Conservation (phyloP, 2,329 filamentous ascomycete species). For the Scytalidium sp. region DNA sequence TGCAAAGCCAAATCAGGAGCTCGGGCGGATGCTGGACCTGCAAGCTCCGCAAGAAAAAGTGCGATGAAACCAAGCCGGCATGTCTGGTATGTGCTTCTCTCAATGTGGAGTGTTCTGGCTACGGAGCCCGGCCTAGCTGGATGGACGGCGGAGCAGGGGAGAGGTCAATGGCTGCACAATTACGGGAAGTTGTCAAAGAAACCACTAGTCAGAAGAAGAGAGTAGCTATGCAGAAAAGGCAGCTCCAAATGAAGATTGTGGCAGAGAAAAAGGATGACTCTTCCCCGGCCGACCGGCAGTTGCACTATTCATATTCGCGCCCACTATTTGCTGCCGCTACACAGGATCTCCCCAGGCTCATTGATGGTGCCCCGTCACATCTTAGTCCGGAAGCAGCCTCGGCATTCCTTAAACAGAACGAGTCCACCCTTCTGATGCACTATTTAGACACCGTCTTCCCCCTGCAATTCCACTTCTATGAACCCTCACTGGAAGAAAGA, state of each 20-base stretch:
- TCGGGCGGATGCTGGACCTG: slow-evolving; percentile 57
- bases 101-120: slow-evolving; percentile 52
- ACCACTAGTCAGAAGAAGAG: slow-evolving; percentile 36
- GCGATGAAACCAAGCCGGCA: slow-evolving; percentile 56
- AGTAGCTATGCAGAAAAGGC: slow-evolving; percentile 3
- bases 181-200: slow-evolving; percentile 54
- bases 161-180: slow-evolving; percentile 45
- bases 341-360: not conserved
- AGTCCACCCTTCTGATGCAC: slow-evolving; percentile 43
- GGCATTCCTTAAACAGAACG: not conserved
- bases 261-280: not conserved
- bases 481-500: slow-evolving; percentile 48
- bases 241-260: not conserved
- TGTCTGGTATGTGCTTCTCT: slow-evolving; percentile 59
- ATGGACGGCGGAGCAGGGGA: slow-evolving; percentile 24
- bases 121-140: slow-evolving; percentile 29
- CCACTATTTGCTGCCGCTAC: too few relatives aligned
- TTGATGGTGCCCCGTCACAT: not conserved
- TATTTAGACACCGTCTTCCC: slow-evolving; percentile 62
- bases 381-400: not conserved
- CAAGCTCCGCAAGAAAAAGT: slow-evolving; percentile 61
- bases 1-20: slow-evolving; percentile 1
- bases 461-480: slow-evolving; percentile 60
- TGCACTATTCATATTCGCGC: too few relatives aligned
- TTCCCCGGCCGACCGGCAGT: not conserved